Base-by-base conservation (phyloP, 164 flowering plant species). In the Kalanchoe fedtschenkoi region DNA sequence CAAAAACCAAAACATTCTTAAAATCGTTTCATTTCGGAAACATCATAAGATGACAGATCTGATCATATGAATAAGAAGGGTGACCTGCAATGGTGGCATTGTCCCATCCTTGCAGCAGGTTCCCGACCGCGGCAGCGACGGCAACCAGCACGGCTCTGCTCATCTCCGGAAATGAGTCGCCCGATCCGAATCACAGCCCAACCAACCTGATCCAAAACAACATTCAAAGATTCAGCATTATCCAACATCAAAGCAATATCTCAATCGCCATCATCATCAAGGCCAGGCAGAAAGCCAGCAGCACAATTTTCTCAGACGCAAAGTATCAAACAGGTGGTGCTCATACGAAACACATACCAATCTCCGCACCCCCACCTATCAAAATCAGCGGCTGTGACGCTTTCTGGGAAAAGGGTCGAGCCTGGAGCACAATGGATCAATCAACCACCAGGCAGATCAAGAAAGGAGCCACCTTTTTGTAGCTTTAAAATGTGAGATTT, bases 81-180 rank as follows among this genome's bases (percentile, higher is more conserved):
- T 15, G 4, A 58, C 61, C 61, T 33, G 61, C 61, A 58, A 58
- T 58, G 24, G 61, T 34, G 41, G 61, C 61, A 58, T 58, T 58
- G 30, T 58, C 61, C 61, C 38, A 58, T 58, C 61, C 61, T 24
- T 58, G 61, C 5, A 58, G 19, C 61, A 58, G 19, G 41, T 58
- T 58, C 26, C 61, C 61, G 21, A 58, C 61, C 8, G 61, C 61
- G n/a, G 61, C 61, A 34, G 61, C 61, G 34, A 58, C 41, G 14
- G 61, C 61, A 19, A 58, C 61, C 9, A 58, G 41, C 61, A 58
- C 61, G 34, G 61, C 61, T 58, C 61, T 41, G n/a, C 61, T 58
- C 61, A 58, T 58, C 61, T 58, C n/a, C 1, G 46, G 46, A 42
- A 13, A 5, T 42, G n/a, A 19, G 46, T 42, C 30, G 24, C 34